Evolutionary conservation across 352 stramenopile genomes (phyloP).

Genomic region (Phytophthora sansomeana): DNA sequence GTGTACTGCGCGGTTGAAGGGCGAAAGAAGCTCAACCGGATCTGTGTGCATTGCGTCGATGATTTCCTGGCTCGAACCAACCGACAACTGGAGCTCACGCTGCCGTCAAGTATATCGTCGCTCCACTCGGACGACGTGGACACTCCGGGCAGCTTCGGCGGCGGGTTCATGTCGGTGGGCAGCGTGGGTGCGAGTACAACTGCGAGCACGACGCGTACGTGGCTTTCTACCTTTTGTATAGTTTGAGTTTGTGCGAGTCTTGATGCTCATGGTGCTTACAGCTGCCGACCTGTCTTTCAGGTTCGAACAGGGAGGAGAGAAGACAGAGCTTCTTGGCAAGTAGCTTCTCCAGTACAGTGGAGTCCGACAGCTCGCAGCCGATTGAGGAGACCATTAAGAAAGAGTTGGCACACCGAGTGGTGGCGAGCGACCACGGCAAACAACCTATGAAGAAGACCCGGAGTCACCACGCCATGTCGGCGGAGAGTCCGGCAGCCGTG

Average conservation of each 20-base stretch:
- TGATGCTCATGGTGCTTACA: slow-evolving; percentile 29
- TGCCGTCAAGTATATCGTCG: slow-evolving; percentile 35
- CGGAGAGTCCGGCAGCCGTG: slow-evolving; percentile 7
- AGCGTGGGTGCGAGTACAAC: slow-evolving; percentile 16
- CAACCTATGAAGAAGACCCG: slow-evolving; percentile 20
- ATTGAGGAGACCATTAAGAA: slow-evolving; percentile 29
- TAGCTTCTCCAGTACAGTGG: slow-evolving; percentile 40
- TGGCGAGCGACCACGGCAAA: background rate
- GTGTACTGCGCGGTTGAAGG: slow-evolving; percentile 70
- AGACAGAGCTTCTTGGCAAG: slow-evolving; percentile 19
- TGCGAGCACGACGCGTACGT: slow-evolving; percentile 19
- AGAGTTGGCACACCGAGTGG: slow-evolving; percentile 12
- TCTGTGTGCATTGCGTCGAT: slow-evolving; percentile 71
- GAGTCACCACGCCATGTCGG: slow-evolving; percentile 16
- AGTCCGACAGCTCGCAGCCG: slow-evolving; percentile 32
- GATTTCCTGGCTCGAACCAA: slow-evolving; percentile 38
- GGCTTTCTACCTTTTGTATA: background rate
- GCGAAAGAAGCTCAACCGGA: slow-evolving; percentile 73
- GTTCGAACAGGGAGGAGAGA: slow-evolving; percentile 17
- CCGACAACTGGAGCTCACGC: slow-evolving; percentile 36
- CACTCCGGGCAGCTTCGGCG: slow-evolving; percentile 19
- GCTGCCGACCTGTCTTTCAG: slow-evolving; percentile 21
- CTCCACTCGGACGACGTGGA: slow-evolving; percentile 24
- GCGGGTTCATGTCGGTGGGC: slow-evolving; percentile 21
- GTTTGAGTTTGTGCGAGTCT: background rate